Evolutionary conservation across 1,284 basidiomycete genomes (phyloP).

Genomic region (Macrocybe sp.): DNA sequence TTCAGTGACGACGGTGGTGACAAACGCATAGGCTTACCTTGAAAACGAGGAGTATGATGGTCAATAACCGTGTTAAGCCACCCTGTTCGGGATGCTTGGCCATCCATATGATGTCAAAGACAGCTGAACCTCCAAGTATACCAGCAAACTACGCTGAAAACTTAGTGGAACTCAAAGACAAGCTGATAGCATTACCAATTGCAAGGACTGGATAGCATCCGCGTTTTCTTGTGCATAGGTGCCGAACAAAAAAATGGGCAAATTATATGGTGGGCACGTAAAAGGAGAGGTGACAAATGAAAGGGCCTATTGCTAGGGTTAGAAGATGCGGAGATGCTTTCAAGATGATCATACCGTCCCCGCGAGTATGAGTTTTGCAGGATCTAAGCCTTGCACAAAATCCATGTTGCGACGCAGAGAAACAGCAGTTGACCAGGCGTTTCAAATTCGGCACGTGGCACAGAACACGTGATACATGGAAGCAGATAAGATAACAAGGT

Average conservation of each 20-base stretch:
- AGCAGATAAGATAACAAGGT: too few relatives aligned
- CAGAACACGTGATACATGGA: too few relatives aligned
- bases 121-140: constrained; percentile 50
- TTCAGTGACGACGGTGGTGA: constrained; percentile 6
- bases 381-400: constrained; percentile 65
- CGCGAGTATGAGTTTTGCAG: constrained; percentile 59
- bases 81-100: constrained; percentile 42
- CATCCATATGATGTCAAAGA: constrained; percentile 74
- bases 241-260: constrained; percentile 73
- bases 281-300: constrained; percentile 61
- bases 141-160: constrained; percentile 51
- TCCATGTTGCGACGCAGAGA: constrained; percentile 42
- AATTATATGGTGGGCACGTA: constrained; percentile 60
- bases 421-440: not conserved
- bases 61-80: constrained; percentile 51
- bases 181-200: constrained; percentile 36
- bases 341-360: constrained; percentile 46
- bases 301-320: constrained; percentile 38
- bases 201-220: constrained; percentile 59
- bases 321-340: not conserved
- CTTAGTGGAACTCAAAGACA: constrained; percentile 1
- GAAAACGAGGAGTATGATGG: constrained; percentile 55
- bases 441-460: not conserved
- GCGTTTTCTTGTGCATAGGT: constrained; percentile 61
- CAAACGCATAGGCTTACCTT: constrained; percentile 44